Base-by-base conservation (phyloP, 495 filamentous ascomycete genomes). In the Trichocladium antarcticum region DNA sequence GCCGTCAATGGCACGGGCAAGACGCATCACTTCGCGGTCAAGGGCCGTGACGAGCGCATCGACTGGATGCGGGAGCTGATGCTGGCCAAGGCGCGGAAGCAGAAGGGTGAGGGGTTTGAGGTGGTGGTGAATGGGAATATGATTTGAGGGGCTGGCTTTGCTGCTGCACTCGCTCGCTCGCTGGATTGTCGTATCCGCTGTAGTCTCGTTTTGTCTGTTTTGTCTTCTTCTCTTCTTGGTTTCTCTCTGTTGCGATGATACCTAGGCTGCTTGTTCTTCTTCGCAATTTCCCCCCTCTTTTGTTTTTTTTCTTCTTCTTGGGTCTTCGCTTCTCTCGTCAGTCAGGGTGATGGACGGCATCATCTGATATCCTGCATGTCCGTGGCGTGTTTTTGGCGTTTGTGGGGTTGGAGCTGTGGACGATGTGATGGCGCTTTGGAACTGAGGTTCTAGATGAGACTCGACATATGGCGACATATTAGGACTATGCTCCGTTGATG, bases 61-160 rank as follows among this genome's bases (percentile, higher is more conserved):
- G 90, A 95, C 55, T 98, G 92, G 92, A 95, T 96, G 92, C 71
- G 92, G 2, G 89, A 96, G 74, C 66, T 98, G 42, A 96, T 98
- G 92, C 79, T 98, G 19, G 89, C 90, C 5, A 95, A 89, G 63
- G 89, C 90, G 17, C 68, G 88, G 48, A 82, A 78, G 69, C 83
- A 85, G 59, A 87, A 87, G 69, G 80, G 82, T 14, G 80, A 84
- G 53, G 89, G 89, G 8, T 93, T 77, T 41, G 80, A 83, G 62
- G 71, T 95, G 49, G 81, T 79, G 47, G 73, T 94, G 40, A 95
- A 96, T 62, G 90, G 89, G 15, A 79, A 79, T 57, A 79, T 79
- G 67, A 77, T 93, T 56, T 89, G 74, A 21, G 37, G 3, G 3
- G 16, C 1, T 38, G 37, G 35, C 5, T 1, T 10, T 9, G 45